Base-by-base conservation (phyloP, 2,329 filamentous ascomycete species). In the Clathrospora elynae region DNA sequence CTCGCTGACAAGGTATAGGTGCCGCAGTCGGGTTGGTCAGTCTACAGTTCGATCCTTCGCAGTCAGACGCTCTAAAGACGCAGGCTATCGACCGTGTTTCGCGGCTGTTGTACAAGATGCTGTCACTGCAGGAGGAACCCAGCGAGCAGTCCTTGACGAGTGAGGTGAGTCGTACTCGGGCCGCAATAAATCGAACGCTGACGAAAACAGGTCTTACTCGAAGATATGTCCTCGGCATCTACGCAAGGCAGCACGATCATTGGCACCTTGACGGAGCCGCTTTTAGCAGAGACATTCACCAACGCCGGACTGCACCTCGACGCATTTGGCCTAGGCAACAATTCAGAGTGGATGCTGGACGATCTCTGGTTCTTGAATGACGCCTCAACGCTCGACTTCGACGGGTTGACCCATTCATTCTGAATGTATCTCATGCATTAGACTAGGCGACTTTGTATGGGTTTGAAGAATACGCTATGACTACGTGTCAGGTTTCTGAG, bases 1-100 rank as follows among this genome's bases (percentile, higher is more conserved):
- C 17, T 16, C 30, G 26, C 18, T 5, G 17, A 35, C 24, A 10
- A 13, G 10, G 66, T 22, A 49, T 69, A 1, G 62, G 55, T 13
- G 66, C 67, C 10, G 68, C 66, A n/a, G 53, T 52, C 5, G 61
- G 59, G 19, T 48, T 72, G 8, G 54, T 70, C 8, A 44, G 45
- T 28, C 61, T 59, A 9, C 52, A 61, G 10, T 49, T 62, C 12
- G 51, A 50, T 7, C 55, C 59, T 8, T 36, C 23, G 12, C 49
- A 56, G 25, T 32, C 51, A 3, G 46, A 55, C 3, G 43, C 43
- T 17, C 50, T 54, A 42, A 64, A 56, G 35, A 50, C 46, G 37
- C 61, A 58, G 37, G 62, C 56, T 17, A 59, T 33, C 5, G 59
- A 57, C 31, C 24, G 48, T 9, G 46, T 60, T 12, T 50, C 55